Evolutionary conservation across 1,284 basidiomycete genomes (phyloP).

Genomic region (Boletellus deceptivus): DNA sequence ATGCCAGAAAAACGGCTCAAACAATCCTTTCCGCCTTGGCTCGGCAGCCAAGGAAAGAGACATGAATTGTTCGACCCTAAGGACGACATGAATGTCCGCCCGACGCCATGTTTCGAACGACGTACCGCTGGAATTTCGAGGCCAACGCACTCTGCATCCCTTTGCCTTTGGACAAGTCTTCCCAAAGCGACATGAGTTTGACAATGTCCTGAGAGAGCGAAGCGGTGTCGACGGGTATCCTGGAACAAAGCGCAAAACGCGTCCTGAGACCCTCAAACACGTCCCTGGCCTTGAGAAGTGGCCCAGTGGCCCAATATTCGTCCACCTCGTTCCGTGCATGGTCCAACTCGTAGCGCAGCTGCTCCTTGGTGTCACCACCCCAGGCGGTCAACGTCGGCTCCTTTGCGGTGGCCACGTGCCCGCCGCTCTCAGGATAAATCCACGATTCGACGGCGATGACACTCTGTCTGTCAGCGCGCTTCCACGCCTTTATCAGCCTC

Average conservation of each 20-base stretch:
- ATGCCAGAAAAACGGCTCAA: constrained; percentile 73
- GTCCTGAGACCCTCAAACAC: constrained; percentile 54
- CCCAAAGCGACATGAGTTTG: constrained; percentile 55
- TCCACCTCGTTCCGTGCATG: constrained; percentile 42
- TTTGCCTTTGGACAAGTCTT: constrained; percentile 41
- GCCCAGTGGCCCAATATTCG: constrained; percentile 42
- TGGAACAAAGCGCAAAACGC: constrained; percentile 52
- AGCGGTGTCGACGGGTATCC: constrained; percentile 35
- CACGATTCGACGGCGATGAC: constrained; percentile 61
- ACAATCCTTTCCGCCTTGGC: constrained; percentile 64
- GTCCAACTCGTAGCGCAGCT: constrained; percentile 34
- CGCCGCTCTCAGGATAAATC: constrained; percentile 48
- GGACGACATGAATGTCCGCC: constrained; percentile 10
- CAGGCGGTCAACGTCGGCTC: constrained; percentile 60
- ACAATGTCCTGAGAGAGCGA: constrained; percentile 38
- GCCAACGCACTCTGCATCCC: constrained; percentile 43
- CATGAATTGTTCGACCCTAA: constrained; percentile 78
- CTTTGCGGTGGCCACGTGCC: constrained; percentile 31
- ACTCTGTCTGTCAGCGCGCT: constrained; percentile 59
- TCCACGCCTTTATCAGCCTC: constrained; percentile 74
- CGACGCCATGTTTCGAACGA: background rate
- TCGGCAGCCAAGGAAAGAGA: constrained; percentile 74
- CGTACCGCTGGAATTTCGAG: constrained; percentile 62
- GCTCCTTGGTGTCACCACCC: constrained; percentile 55
- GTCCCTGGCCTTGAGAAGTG: constrained; percentile 42